A percentile compares a stretch with the other conserved stretches of the same genome.
phyloP scores from a whole-genome alignment of 2,329 filamentous ascomycete species.

The Hymenoscyphus infarciens region DNA sequence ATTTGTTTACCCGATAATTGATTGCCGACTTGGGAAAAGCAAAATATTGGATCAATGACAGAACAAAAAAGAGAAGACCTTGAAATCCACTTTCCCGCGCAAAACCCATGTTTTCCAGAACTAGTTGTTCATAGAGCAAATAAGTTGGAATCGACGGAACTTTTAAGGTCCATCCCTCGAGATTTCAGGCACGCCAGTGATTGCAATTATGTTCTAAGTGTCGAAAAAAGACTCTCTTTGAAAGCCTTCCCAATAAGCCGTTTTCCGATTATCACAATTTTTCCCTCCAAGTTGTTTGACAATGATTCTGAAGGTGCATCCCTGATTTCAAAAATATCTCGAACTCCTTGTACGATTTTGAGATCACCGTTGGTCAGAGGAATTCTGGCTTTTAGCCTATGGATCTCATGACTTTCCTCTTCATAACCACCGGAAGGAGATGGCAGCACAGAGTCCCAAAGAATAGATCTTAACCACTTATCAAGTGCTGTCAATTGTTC shows the following conservation, averaged over 20 bases:
- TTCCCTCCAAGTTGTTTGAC: conserved; percentile 42
- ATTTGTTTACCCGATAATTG: no score
- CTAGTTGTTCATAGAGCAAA: no score
- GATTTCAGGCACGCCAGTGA: neutral
- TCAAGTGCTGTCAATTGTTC: conserved; percentile 65
- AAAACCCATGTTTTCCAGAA: no score
- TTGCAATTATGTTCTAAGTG: neutral
- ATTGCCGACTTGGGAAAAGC: no score
- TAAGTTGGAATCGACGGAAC: no score
- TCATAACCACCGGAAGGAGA: neutral
- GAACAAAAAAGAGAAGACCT: no score
- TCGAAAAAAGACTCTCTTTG: conserved; percentile 38
- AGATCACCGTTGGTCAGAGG: conserved; percentile 59
- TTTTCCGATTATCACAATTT: conserved; percentile 63
- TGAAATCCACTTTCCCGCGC: no score
- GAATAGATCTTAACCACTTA: conserved; percentile 73
- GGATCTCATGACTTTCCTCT: conserved; percentile 61
- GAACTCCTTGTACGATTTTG: conserved; percentile 84
- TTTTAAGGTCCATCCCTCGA: no score
- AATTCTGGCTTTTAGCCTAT: conserved; percentile 81
- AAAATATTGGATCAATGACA: no score
- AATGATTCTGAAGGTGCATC: conserved; percentile 45
- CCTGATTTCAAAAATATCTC: conserved; percentile 89
- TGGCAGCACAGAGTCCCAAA: conserved; percentile 75
- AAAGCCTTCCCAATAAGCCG: conserved; percentile 51